Conservation (phyloP, 2,329 filamentous ascomycete species). For the Trichoderma sp. region DNA sequence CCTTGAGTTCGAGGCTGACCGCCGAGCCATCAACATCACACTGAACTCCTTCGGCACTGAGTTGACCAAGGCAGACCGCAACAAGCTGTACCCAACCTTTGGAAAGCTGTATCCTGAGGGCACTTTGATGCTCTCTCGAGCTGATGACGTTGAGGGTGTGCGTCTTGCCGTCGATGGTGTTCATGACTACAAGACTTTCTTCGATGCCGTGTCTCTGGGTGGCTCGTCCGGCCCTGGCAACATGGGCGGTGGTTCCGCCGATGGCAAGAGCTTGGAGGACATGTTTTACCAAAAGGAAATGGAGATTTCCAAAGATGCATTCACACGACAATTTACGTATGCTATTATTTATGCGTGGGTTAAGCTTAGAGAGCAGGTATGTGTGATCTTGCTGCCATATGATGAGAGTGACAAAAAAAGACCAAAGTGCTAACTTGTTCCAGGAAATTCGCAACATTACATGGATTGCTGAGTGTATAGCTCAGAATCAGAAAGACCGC, state of each 20-base stretch:
- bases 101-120: slow-evolving; percentile 92
- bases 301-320: slow-evolving; percentile 93
- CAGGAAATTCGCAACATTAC: slow-evolving; percentile 99
- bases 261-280: slow-evolving; percentile 90
- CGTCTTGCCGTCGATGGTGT: slow-evolving; percentile 90
- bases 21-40: slow-evolving; percentile 97
- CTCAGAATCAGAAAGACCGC: slow-evolving; percentile 98
- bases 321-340: slow-evolving; percentile 93
- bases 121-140: slow-evolving; percentile 88
- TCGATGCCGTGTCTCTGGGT: slow-evolving; percentile 82
- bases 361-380: slow-evolving; percentile 92
- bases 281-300: slow-evolving; percentile 99
- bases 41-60: slow-evolving; percentile 98
- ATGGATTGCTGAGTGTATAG: slow-evolving; percentile 99
- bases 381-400: slow-evolving; percentile 29
- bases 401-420: neutral
- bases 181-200: slow-evolving; percentile 91
- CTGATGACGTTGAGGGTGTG: slow-evolving; percentile 93
- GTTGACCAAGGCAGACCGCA: slow-evolving; percentile 86
- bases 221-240: slow-evolving; percentile 73
- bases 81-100: slow-evolving; percentile 92
- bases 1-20: slow-evolving; percentile 93
- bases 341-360: slow-evolving; percentile 97
- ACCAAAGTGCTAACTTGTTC: slow-evolving; percentile 27
- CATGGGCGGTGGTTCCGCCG: slow-evolving; percentile 74